These are phyloP conservation scores for Protoeuglena noctilucae DNA, from an alignment of 139 green algal genomes.

Conservation along the genomic window DNA sequence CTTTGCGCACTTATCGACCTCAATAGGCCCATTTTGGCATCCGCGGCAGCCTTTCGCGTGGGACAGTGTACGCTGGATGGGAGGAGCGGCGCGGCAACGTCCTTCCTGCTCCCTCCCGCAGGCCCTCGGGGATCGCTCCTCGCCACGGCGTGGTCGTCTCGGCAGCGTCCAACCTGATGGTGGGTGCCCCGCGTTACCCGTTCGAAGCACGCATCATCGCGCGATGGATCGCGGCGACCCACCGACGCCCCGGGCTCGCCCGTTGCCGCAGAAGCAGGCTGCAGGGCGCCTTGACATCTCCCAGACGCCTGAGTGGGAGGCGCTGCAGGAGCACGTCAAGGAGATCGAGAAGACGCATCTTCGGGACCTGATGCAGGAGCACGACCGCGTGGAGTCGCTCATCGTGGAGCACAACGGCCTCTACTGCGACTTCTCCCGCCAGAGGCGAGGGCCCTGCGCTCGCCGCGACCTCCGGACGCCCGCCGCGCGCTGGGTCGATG, in stretches of 20 bases:
- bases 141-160: no score
- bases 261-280: neutral
- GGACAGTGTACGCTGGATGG: no score
- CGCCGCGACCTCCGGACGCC: conserved; percentile 7
- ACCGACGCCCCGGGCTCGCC: neutral
- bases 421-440: conserved; percentile 75
- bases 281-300: no score
- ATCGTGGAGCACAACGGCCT: conserved; percentile 72
- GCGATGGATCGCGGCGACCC: neutral
- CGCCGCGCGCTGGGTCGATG: conserved; percentile 5
- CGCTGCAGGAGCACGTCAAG: conserved; percentile 48
- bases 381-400: conserved; percentile 44
- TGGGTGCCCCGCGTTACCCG: neutral
- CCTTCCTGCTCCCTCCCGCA: no score
- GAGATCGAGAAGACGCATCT: conserved; percentile 77
- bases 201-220: conserved; percentile 1
- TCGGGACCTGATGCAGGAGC: conserved; percentile 65
- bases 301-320: conserved; percentile 50
- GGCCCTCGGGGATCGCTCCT: no score
- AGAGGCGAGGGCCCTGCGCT: conserved; percentile 34
- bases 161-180: no score
- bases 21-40: no score
- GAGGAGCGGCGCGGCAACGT: no score
- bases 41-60: no score
- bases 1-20: no score